Conservation (phyloP, 2,329 filamentous ascomycete species). For the Monosporascus sp. region DNA sequence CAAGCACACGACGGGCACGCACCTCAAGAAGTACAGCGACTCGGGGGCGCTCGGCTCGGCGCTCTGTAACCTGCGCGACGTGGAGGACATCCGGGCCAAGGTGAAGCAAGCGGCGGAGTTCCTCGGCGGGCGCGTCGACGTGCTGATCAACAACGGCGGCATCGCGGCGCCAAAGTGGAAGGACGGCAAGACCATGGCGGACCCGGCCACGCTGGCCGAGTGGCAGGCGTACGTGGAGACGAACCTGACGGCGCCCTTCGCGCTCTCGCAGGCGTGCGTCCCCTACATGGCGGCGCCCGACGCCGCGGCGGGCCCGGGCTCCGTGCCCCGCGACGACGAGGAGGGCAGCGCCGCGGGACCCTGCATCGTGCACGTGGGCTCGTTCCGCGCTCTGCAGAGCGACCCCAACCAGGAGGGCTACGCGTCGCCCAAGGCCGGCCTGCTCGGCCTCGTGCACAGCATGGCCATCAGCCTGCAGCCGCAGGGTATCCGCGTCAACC, state of each 20-base stretch:
- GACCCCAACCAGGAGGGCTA: slow-evolving; percentile 45
- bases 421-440: slow-evolving; percentile 33
- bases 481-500: slow-evolving; percentile 30
- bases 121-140: slow-evolving; percentile 31
- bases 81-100: slow-evolving; percentile 27
- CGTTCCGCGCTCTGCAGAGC: slow-evolving; percentile 38
- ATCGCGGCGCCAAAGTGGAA: slow-evolving; percentile 33
- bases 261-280: slow-evolving; percentile 39
- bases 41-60: slow-evolving; percentile 25
- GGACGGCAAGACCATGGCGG: slow-evolving; percentile 40
- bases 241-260: slow-evolving; percentile 41
- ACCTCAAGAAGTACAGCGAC: slow-evolving; percentile 22
- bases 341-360: slow-evolving; percentile 28
- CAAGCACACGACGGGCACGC: slow-evolving; percentile 26
- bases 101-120: slow-evolving; percentile 29
- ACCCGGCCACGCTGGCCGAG: slow-evolving; percentile 33
- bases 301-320: not conserved
- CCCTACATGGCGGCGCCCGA: slow-evolving; percentile 33
- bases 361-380: slow-evolving; percentile 40
- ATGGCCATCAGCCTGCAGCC: slow-evolving; percentile 29
- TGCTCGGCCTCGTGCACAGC: slow-evolving; percentile 29
- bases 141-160: slow-evolving; percentile 34
- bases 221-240: slow-evolving; percentile 41
- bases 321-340: slow-evolving; percentile 6
- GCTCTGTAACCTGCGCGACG: slow-evolving; percentile 35